Evolutionary conservation across 306 rosid genomes (phyloP), one percentile per base, ranked within the genome.

Genomic region (Ceratonia siliqua): DNA sequence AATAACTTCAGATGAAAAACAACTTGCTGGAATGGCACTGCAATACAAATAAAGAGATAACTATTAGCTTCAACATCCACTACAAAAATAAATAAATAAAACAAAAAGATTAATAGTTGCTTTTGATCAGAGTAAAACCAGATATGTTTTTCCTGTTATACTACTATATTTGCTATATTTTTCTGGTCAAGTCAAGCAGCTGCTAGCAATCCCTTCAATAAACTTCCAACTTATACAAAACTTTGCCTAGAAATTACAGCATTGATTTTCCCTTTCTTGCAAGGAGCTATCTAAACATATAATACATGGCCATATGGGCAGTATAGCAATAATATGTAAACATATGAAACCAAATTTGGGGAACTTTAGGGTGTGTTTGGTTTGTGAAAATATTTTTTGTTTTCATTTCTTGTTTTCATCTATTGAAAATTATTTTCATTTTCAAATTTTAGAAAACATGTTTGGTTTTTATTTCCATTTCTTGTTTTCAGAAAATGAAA

Each of bases 1-100:
- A 68, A 91, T 74, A 67, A 94, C 93, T 79, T 94, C 98, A 46
- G 91, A 69, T 39, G 97, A 88, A 76, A 91, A 90, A 82, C 69
- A 2, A 79, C 81, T 65, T 6, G 85, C 72, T 42, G 80, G 84
- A 82, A 91, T 38, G 71, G 79, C 39, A 67, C 98, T 94, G 73
- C 79, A 87, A 78, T 33, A 68, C 38, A 81, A 77, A 74, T 3
- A 64, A 18, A 12, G 17, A 72, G 12, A 38, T 43, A 32, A 61
- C 24, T 4, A 28, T 22, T 22, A 82, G 66, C 39, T 45, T 59
- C 46, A 72, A 18, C 77, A 66, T 20, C 28, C 6, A 66, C 43
- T 41, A 9, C 36, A 61, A 49, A 71, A 73, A 28, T 8, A 45
- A 28, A n/a, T 15, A 10, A 77, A 8, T n/a, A n/a, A 42, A 13